phyloP scores from a whole-genome alignment of 805 yeast genomes.

The Candida chilensis region DNA sequence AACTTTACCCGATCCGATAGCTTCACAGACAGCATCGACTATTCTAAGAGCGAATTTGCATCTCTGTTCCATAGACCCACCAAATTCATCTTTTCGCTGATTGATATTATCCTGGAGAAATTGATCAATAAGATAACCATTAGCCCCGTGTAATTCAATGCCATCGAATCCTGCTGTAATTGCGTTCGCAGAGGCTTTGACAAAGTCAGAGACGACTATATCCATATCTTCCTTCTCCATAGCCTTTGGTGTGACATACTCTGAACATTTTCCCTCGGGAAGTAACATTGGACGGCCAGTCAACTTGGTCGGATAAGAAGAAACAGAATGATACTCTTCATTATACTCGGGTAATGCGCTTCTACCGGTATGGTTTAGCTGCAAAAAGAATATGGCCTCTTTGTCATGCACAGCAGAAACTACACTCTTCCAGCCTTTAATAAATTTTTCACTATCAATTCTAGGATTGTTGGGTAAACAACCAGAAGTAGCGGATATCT shows the following conservation, averaged over 20 bases:
- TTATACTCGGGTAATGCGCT: conserved; percentile 16
- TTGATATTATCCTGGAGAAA: conserved; percentile 23
- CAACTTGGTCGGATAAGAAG: too few relatives aligned
- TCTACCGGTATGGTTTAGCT: conserved; percentile 39
- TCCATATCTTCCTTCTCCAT: conserved; percentile 13
- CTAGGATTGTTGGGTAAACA: conserved; percentile 13
- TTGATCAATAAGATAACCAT: conserved; percentile 28
- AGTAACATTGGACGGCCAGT: too few relatives aligned
- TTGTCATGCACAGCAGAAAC: conserved; percentile 35
- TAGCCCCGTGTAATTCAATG: conserved; percentile 29
- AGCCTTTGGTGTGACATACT: conserved; percentile 9
- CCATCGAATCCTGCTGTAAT: conserved; percentile 26
- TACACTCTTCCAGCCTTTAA: conserved; percentile 26
- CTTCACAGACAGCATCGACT: conserved; percentile 22
- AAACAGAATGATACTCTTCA: conserved; percentile 13
- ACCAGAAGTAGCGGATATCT: conserved; percentile 15
- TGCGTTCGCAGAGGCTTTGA: conserved; percentile 18
- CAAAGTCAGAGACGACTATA: conserved; percentile 14
- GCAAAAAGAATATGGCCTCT: conserved; percentile 24
- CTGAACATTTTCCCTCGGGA: conserved; percentile 9
- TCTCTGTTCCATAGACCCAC: conserved; percentile 27
- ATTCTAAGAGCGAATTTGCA: conserved; percentile 19
- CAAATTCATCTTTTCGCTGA: conserved; percentile 20
- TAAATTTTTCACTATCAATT: conserved; percentile 15
- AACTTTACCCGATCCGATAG: conserved; percentile 24